Base-by-base conservation (phyloP, 108 stramenopile species). In the Nitzschia sp. region DNA sequence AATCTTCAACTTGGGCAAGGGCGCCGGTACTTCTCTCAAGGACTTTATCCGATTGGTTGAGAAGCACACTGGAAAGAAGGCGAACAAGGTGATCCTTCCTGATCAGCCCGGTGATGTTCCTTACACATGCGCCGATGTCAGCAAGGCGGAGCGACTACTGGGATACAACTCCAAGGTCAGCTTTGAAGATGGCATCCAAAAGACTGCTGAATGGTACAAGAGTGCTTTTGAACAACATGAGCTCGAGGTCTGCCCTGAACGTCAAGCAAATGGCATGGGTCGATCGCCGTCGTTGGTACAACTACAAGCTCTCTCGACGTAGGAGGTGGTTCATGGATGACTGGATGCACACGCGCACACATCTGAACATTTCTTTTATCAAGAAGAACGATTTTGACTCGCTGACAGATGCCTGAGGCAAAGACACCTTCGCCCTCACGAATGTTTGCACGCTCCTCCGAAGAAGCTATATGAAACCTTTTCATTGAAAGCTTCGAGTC, bases 31-130 rank as follows among this genome's bases (percentile, higher is more conserved):
- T 16, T 82, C 76, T 17, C 71, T 98, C 36, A 81, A 77, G 44
- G 81, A 93, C 22, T 95, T 98, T 69, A 96, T 98, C 69, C 23
- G 52, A 2, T 57, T 94, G 29, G 94, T 97, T 23, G 89, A 96
- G 66, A 77, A 85, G 59, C 60, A 81, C 61, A 75, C 80, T 16
- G 93, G 93, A 23, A 95, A 90, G 47, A 73, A 80, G 59, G 95
- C 97, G 2, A 77, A 73, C 44, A 92, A 94, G 41, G 58, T 81
- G 34, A 36, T 86, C 11, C 66, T 92, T 11, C 96, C 96, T 23
- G 92, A 91, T 45, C 97, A 96, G 73, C 93, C 96, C 0, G 97
- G 97, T 21, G 97, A 98, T 72, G 97, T 96, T 1, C 93, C 94
- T 2, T 81, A 86, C 71, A 97, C 96, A 1, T 95, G 91, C 80